These are phyloP conservation scores for Arctium minus DNA, from an alignment of 129 eudicot species.

Conservation along the genomic window DNA sequence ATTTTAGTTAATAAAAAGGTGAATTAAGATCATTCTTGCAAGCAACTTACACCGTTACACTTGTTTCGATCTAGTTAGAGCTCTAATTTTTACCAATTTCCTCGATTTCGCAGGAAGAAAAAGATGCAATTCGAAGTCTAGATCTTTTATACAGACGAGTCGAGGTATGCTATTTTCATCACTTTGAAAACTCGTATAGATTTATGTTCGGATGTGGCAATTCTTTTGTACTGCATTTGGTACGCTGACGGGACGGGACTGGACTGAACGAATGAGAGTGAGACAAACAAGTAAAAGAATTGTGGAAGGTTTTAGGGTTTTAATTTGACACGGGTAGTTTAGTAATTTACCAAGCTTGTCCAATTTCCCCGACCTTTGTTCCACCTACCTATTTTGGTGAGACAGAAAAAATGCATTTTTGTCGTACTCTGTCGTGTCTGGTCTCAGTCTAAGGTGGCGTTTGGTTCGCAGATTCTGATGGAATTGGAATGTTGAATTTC, in stretches of 20 bases:
- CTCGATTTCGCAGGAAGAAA: conserved; percentile 70
- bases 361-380: not conserved
- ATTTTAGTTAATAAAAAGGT: not conserved
- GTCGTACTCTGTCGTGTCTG: not conserved
- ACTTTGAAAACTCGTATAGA: not conserved
- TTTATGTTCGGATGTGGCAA: not conserved
- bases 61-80: not conserved
- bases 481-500: no score
- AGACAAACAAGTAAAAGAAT: not conserved
- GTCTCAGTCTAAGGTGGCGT: no score
- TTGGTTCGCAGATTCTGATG: no score
- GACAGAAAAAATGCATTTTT: not conserved
- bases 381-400: not conserved
- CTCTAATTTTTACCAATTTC: not conserved
- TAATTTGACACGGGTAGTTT: not conserved
- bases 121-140: conserved; percentile 85
- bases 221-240: not conserved
- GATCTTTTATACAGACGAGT: conserved; percentile 94
- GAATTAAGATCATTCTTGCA: not conserved
- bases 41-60: not conserved
- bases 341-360: not conserved
- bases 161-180: conserved; percentile 54
- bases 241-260: not conserved
- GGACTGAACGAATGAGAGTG: not conserved
- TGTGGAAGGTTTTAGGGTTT: not conserved